These are phyloP conservation scores for Phytophthora fragariae DNA, from an alignment of 352 stramenopile genomes.

Conservation along the genomic window DNA sequence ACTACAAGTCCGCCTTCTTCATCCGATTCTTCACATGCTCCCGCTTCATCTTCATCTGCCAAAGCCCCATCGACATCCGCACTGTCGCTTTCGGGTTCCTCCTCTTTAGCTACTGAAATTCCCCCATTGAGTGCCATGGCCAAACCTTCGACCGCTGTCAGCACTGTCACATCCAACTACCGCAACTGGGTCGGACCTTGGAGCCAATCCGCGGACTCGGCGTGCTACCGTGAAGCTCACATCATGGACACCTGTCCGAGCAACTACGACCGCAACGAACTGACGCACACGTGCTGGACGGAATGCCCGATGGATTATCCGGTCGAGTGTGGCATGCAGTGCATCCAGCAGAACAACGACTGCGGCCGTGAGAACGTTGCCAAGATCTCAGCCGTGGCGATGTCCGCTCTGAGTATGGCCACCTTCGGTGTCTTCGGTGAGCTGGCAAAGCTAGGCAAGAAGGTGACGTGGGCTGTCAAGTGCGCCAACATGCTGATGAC, in stretches of 20 bases:
- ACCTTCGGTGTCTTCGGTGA: constrained; percentile 50
- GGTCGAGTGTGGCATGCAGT: constrained; percentile 67
- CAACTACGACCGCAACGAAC: constrained; percentile 50
- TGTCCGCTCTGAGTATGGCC: constrained; percentile 42
- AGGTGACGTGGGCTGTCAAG: constrained; percentile 45
- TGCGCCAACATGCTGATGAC: constrained; percentile 54
- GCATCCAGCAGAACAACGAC: constrained; percentile 66
- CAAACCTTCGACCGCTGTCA: constrained; percentile 27
- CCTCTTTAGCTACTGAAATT: constrained; percentile 7
- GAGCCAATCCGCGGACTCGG: constrained; percentile 35
- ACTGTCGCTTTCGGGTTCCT: constrained; percentile 3
- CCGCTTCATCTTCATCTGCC: background rate
- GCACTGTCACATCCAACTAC: constrained; percentile 18
- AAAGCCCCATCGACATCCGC: background rate
- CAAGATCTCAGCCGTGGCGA: constrained; percentile 47
- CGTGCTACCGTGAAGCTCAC: constrained; percentile 59
- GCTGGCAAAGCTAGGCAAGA: constrained; percentile 43
- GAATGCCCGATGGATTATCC: constrained; percentile 68
- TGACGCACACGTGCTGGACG: constrained; percentile 56
- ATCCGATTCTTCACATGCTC: background rate
- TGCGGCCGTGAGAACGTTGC: constrained; percentile 43
- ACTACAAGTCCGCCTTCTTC: background rate
- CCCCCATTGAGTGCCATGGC: constrained; percentile 17
- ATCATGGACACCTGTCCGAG: constrained; percentile 44
- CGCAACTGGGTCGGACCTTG: constrained; percentile 54